phyloP scores from a whole-genome alignment of 495 filamentous ascomycete species.

The Annulohypoxylon nitens region DNA sequence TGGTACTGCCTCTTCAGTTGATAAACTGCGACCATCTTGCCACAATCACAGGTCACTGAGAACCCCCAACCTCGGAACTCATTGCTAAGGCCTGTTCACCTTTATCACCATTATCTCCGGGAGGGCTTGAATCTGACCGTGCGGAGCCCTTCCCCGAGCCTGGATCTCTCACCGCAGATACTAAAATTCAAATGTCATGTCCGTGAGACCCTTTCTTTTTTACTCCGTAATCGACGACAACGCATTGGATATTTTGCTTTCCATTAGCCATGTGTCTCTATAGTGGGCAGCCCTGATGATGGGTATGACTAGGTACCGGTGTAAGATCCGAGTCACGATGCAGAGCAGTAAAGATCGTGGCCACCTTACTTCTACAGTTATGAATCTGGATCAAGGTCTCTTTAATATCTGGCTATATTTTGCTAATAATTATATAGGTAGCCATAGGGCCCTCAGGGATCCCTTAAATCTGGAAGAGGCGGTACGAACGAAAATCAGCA shows the following conservation, averaged over 20 bases:
- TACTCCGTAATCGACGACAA: background rate
- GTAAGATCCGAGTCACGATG: constrained; percentile 11
- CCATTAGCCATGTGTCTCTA: background rate
- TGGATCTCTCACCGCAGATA: background rate
- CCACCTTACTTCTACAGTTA: constrained; percentile 1
- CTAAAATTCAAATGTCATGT: background rate
- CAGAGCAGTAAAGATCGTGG: constrained; percentile 20
- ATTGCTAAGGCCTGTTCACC: background rate
- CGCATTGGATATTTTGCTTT: background rate
- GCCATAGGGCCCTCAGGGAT: background rate
- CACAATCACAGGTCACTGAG: background rate
- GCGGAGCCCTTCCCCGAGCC: background rate
- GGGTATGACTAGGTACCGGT: background rate
- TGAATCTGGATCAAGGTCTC: background rate
- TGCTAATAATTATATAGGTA: background rate
- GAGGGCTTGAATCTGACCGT: background rate
- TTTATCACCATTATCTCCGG: background rate
- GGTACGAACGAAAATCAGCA: background rate
- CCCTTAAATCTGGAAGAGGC: background rate
- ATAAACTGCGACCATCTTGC: constrained; percentile 1
- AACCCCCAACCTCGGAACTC: background rate
- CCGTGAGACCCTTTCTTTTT: background rate
- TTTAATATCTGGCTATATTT: background rate
- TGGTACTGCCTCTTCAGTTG: background rate
- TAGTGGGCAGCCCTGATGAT: background rate